phyloP scores from a whole-genome alignment of 2,329 filamentous ascomycete genomes.

The Emericellopsis cladophorae region DNA sequence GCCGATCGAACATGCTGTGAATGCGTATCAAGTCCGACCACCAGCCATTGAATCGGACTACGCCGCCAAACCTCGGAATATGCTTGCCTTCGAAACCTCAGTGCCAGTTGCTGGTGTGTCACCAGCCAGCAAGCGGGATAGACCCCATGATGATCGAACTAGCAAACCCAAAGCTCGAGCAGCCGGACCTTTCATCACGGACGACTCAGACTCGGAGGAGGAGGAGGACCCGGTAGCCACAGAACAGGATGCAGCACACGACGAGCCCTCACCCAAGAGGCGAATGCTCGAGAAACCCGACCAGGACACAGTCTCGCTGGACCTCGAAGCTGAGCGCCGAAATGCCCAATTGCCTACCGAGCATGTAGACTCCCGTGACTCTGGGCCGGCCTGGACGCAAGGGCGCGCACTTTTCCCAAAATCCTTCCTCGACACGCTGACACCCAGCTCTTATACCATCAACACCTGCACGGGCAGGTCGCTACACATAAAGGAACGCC shows the following conservation, averaged over 20 bases:
- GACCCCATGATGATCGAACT: slow-evolving; percentile 19
- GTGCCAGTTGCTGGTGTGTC: slow-evolving; percentile 41
- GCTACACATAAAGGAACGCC: slow-evolving; percentile 42
- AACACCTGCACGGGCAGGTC: slow-evolving; percentile 46
- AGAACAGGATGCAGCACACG: slow-evolving; percentile 2
- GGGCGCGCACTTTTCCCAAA: slow-evolving; percentile 13
- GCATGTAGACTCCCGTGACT: not conserved
- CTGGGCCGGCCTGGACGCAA: slow-evolving; percentile 1
- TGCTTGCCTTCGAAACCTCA: slow-evolving; percentile 49
- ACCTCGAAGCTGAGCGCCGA: not conserved
- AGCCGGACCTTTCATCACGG: slow-evolving; percentile 24
- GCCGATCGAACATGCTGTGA: no score
- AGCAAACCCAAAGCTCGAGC: slow-evolving; percentile 17
- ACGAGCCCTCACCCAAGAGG: slow-evolving; percentile 13
- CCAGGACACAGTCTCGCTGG: slow-evolving; percentile 1
- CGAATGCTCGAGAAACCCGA: slow-evolving; percentile 15
- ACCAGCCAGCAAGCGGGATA: slow-evolving; percentile 20
- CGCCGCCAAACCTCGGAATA: slow-evolving; percentile 15
- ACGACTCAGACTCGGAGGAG: slow-evolving; percentile 24
- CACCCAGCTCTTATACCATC: slow-evolving; percentile 23
- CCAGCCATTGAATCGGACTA: no score
- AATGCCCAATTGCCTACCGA: not conserved
- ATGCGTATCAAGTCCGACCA: no score
- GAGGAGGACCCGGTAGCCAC: slow-evolving; percentile 16
- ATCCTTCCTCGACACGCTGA: slow-evolving; percentile 11